A percentile compares a stretch with the other conserved stretches of the same genome.
phyloP scores from a whole-genome alignment of 2,329 filamentous ascomycete genomes.

The Emmonsiellopsis sp. region DNA sequence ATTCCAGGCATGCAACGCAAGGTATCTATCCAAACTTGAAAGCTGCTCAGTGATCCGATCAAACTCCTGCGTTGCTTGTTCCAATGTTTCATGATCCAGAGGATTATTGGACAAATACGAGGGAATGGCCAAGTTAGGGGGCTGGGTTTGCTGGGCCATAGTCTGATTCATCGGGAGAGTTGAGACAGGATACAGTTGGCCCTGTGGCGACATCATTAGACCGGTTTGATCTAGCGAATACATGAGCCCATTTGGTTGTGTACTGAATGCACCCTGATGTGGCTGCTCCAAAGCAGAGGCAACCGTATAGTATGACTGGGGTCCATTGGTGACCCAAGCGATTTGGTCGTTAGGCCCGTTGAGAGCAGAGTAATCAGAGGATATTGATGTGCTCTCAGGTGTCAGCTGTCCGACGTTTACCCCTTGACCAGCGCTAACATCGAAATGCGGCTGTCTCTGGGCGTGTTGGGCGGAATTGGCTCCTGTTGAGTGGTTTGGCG shows the following conservation, averaged over 20 bases:
- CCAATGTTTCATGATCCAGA: slow-evolving; percentile 16
- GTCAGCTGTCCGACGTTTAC: not conserved
- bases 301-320: slow-evolving; percentile 9
- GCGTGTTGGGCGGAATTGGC: slow-evolving; percentile 3
- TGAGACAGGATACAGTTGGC: slow-evolving; percentile 7
- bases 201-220: slow-evolving; percentile 9
- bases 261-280: not conserved
- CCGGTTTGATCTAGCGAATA: not conserved
- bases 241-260: not conserved
- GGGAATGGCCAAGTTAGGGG: not conserved
- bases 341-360: slow-evolving; percentile 9
- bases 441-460: not conserved
- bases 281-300: slow-evolving; percentile 1
- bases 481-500: not conserved
- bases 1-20: slow-evolving; percentile 30
- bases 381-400: slow-evolving; percentile 9
- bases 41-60: slow-evolving; percentile 25
- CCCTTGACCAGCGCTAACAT: not conserved
- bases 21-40: slow-evolving; percentile 28
- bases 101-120: slow-evolving; percentile 9
- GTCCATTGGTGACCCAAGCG: slow-evolving; percentile 12
- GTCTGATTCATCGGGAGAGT: not conserved
- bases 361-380: slow-evolving; percentile 9
- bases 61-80: slow-evolving; percentile 22
- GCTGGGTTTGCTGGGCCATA: not conserved